Base-by-base conservation (phyloP, 2,329 filamentous ascomycete species). In the Lachnellula subtilissima region DNA sequence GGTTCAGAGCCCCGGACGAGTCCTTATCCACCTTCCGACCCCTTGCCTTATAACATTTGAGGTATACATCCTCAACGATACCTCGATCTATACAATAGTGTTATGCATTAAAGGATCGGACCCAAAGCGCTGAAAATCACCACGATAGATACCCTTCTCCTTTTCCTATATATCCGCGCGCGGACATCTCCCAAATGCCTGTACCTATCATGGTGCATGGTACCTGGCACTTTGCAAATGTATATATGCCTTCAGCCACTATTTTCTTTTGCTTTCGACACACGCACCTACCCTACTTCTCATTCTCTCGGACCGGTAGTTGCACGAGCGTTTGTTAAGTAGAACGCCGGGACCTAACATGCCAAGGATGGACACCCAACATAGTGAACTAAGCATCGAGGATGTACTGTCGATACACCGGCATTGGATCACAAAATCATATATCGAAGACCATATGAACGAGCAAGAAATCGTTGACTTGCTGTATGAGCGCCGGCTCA, bases 331-430 rank as follows among this genome's bases (percentile, higher is more conserved):
- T 45, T 22, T 45, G 17, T 19, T 3, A 11, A 4, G 4, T 40
- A 17, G 17, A 28, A 28, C 28, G 8, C 9, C 28, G 28, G 6
- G 7, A 32, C 22, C 19, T 45, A 19, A 45, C 7, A 28, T 50
- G 8, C 8, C 12, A 12, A 50, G 14, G 11, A 62, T 65, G 62
- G 62, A 65, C 9, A 25, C 62, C 22, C 49, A 56, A 47, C 51
- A 49, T 25, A 15, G 60, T 8, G 61, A 65, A 17, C 59, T 64
- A 5, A 63, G 61, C 1, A 36, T 61, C 15, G 62, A 65, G 46
- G 62, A 67, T 25, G 53, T 65, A 6, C 53, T 67, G 11, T 56
- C 52, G 19, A 28, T 60, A 4, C 62, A 65, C 52, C 57, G 61
- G 15, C 23, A 51, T 11, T 63, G 59, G 58, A 60, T 65, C 35